A percentile compares a stretch with the other conserved stretches of the same genome.
These are phyloP conservation scores for Psidium guajava DNA, from an alignment of 345 rosid species.

Conservation along the genomic window DNA sequence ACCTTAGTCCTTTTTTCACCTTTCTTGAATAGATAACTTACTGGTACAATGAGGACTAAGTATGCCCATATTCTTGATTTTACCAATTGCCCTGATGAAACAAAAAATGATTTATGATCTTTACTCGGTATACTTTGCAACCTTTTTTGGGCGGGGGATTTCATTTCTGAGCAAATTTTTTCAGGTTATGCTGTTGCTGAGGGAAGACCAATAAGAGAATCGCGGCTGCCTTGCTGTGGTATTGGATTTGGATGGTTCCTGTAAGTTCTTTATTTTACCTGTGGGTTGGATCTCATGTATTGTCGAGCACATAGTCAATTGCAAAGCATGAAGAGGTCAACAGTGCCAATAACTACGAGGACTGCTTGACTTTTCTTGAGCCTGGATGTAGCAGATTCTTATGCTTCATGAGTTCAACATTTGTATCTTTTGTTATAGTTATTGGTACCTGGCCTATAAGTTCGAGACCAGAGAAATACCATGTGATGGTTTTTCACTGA, in stretches of 20 bases:
- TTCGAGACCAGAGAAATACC: not conserved
- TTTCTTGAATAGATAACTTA: not conserved
- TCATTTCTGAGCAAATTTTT: not conserved
- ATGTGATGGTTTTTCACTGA: not conserved
- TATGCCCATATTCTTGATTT: not conserved
- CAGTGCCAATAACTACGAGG: not conserved
- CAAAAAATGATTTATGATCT: not conserved
- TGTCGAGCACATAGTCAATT: not conserved
- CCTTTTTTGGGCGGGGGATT: not conserved
- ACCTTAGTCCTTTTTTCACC: not conserved
- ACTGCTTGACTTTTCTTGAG: not conserved
- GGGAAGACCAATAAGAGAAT: slow-evolving; percentile 69
- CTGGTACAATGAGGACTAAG: not conserved
- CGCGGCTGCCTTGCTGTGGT: slow-evolving; percentile 85
- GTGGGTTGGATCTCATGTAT: not conserved
- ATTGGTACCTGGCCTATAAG: not conserved
- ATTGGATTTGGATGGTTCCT: slow-evolving; percentile 79
- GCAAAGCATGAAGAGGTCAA: not conserved
- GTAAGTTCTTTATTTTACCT: slow-evolving; percentile 32
- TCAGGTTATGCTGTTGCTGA: slow-evolving; percentile 77
- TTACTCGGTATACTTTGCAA: not conserved
- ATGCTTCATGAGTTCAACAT: not conserved
- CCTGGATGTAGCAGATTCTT: not conserved
- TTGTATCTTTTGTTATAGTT: not conserved
- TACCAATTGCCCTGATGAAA: not conserved